These are phyloP conservation scores for Alternaria conjuncta DNA, from an alignment of 2,329 filamentous ascomycete genomes.

Conservation along the genomic window DNA sequence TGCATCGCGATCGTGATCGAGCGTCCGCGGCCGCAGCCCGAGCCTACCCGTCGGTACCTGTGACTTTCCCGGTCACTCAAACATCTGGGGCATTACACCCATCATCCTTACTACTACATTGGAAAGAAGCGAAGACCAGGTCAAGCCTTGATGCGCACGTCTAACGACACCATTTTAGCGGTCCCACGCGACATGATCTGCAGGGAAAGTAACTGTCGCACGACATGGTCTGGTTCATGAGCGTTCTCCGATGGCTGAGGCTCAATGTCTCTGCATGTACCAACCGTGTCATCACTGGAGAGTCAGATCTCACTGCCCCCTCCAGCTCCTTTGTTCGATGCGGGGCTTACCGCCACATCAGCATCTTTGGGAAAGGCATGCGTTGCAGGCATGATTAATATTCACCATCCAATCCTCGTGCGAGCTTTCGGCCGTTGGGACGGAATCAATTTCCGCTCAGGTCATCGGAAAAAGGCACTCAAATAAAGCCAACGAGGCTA, in stretches of 20 bases:
- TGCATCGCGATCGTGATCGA: constrained; percentile 2
- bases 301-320: background rate
- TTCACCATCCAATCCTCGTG: background rate
- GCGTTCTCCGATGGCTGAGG: background rate
- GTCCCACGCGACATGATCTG: constrained; percentile 3
- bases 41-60: constrained; percentile 3
- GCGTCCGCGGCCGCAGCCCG: constrained; percentile 1
- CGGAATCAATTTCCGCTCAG: background rate
- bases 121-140: background rate
- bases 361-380: background rate
- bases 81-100: background rate
- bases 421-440: background rate
- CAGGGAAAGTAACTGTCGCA: constrained; percentile 2
- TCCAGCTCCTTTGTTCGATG: background rate
- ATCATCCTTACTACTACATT: background rate
- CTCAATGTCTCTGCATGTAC: constrained; percentile 2
- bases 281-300: background rate
- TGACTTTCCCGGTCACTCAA: background rate
- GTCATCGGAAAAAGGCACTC: background rate
- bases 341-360: background rate
- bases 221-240: constrained; percentile 1
- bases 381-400: background rate
- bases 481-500: background rate
- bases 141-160: background rate
- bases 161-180: background rate